These are phyloP conservation scores for Candida insectalens DNA, from an alignment of 805 yeast species.

Conservation along the genomic window DNA sequence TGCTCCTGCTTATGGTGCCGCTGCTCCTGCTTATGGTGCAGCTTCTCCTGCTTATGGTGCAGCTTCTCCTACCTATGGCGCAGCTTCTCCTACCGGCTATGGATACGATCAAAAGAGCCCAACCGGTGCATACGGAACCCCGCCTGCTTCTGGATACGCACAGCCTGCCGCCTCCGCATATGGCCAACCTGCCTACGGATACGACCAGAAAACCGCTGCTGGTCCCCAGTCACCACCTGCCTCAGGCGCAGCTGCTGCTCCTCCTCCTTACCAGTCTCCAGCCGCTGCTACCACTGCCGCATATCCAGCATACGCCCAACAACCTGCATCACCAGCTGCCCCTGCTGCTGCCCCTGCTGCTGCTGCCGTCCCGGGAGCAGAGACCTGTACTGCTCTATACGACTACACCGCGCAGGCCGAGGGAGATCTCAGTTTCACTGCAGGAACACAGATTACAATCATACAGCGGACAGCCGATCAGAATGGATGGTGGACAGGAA, in stretches of 20 bases:
- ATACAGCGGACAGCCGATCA: slow-evolving; percentile 74
- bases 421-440: slow-evolving; percentile 81
- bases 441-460: slow-evolving; percentile 80
- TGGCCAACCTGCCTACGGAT: slow-evolving; percentile 11
- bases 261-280: slow-evolving; percentile 4
- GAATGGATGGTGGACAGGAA: slow-evolving; percentile 99
- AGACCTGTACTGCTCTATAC: slow-evolving; percentile 80
- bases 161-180: slow-evolving; percentile 18
- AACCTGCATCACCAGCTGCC: slow-evolving; percentile 7
- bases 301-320: slow-evolving; percentile 23
- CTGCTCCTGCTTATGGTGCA: slow-evolving; percentile 26
- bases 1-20: slow-evolving; percentile 21
- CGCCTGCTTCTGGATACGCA: slow-evolving; percentile 3
- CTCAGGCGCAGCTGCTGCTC: slow-evolving; percentile 25
- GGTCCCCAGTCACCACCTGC: slow-evolving; percentile 6
- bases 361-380: slow-evolving; percentile 28
- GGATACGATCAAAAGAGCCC: too few relatives aligned
- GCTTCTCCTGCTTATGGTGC: slow-evolving; percentile 16
- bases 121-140: not conserved
- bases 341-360: slow-evolving; percentile 9
- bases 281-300: slow-evolving; percentile 16
- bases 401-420: slow-evolving; percentile 89
- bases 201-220: slow-evolving; percentile 16
- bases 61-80: slow-evolving; percentile 13
- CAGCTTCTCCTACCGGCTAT: slow-evolving; percentile 16